phyloP scores from a whole-genome alignment of 2,329 filamentous ascomycete genomes.

The Ceratocystis harringtonii region DNA sequence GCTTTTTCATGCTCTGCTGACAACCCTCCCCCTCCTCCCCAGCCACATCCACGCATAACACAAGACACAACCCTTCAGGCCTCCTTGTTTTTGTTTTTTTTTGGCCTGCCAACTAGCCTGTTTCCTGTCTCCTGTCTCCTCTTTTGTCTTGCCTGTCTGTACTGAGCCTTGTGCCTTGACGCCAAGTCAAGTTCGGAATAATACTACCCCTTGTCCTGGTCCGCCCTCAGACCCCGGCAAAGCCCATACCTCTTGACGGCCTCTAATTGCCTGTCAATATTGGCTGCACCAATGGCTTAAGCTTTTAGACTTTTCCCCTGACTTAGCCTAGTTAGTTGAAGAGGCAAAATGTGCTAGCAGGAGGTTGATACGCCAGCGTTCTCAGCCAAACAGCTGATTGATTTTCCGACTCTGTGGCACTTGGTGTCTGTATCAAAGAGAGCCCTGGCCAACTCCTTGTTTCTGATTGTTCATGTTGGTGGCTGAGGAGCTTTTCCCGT shows the following conservation, averaged over 20 bases:
- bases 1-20: too few species aligned
- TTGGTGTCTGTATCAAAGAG: neutral
- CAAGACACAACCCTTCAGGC: too few species aligned
- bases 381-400: neutral
- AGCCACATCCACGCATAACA: too few species aligned
- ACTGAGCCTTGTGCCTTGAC: too few species aligned
- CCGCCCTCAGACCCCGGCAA: neutral
- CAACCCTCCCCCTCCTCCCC: too few species aligned
- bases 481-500: neutral
- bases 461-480: neutral
- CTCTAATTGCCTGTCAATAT: slow-evolving; percentile 3
- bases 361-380: neutral
- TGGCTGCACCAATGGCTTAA: neutral
- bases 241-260: neutral
- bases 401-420: neutral
- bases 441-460: neutral
- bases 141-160: too few species aligned
- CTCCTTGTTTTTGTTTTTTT: neutral
- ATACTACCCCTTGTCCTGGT: neutral
- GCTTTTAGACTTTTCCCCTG: neutral
- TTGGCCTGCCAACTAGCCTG: neutral
- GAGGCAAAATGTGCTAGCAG: too few species aligned
- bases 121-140: too few species aligned
- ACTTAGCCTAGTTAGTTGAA: neutral
- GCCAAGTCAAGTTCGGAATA: too few species aligned